A percentile compares a stretch with the other conserved stretches of the same genome.
phyloP scores from a whole-genome alignment of 2,329 filamentous ascomycete genomes.

The Pleurostoma richardsiae region DNA sequence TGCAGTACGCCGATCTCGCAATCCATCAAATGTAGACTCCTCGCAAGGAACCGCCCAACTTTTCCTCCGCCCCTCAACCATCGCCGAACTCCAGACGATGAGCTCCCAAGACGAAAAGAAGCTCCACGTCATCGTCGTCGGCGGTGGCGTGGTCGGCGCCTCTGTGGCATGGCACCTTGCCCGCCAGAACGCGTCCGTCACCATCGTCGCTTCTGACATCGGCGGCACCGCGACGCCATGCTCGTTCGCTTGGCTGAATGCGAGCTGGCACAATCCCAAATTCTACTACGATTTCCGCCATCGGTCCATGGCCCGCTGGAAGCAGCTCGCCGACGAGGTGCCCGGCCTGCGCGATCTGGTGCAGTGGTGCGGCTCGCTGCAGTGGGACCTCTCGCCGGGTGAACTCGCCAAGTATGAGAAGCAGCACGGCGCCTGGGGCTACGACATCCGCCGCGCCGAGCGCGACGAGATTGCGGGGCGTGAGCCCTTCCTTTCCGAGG shows the following conservation, averaged over 20 bases:
- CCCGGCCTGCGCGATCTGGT: conserved; percentile 13
- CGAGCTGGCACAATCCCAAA: conserved; percentile 16
- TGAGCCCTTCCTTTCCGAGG: conserved; percentile 14
- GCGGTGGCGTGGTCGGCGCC: conserved; percentile 20
- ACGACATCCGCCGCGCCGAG: conserved; percentile 15
- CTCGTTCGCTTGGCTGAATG: conserved; percentile 26
- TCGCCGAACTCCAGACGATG: not conserved
- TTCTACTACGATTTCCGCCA: conserved; percentile 21
- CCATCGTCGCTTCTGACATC: conserved; percentile 18
- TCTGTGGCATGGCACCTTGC: conserved; percentile 23
- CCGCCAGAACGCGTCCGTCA: conserved; percentile 14
- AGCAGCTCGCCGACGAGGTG: conserved; percentile 12
- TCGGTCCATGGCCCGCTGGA: conserved; percentile 20
- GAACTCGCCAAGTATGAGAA: conserved; percentile 15
- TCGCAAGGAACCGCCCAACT: not conserved
- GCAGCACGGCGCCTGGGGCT: conserved; percentile 19
- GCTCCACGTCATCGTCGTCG: conserved; percentile 15
- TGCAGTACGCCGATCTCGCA: not conserved
- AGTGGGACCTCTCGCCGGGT: conserved; percentile 15
- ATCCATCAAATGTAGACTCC: not conserved
- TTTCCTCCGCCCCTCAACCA: not conserved
- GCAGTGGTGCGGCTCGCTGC: conserved; percentile 17
- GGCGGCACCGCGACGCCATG: conserved; percentile 22
- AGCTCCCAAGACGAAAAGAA: not conserved
- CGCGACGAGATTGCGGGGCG: conserved; percentile 11